A percentile compares a stretch with the other conserved stretches of the same genome.
phyloP scores from a whole-genome alignment of 768 basidiomycete genomes.

The Psilocybe cubensis region DNA sequence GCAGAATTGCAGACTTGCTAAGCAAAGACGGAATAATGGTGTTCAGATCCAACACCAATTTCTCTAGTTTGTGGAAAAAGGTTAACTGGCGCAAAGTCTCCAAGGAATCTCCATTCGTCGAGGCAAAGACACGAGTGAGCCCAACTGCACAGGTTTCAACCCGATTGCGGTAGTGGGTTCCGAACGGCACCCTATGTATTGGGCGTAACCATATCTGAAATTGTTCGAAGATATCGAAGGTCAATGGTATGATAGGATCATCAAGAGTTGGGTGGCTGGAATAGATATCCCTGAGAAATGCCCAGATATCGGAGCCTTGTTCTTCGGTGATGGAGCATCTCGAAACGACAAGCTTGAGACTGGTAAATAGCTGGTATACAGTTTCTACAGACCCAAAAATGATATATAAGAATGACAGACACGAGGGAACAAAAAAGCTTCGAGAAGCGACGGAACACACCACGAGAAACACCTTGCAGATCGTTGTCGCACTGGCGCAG shows the following conservation, averaged over 20 bases:
- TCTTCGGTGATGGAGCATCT: conserved; percentile 3
- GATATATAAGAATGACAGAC: not conserved
- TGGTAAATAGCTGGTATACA: conserved; percentile 7
- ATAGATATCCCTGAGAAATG: conserved; percentile 11
- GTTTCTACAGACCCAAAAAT: conserved; percentile 1
- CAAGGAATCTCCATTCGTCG: not conserved
- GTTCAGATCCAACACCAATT: conserved; percentile 2
- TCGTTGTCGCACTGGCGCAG: conserved; percentile 11
- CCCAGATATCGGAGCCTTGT: conserved; percentile 14
- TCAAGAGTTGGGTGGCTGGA: not conserved
- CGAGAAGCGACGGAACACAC: not conserved
- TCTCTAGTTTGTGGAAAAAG: conserved; percentile 9
- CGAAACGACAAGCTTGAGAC: conserved; percentile 5
- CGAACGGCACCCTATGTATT: not conserved
- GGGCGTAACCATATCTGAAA: conserved; percentile 10
- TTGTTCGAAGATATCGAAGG: conserved; percentile 12
- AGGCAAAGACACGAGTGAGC: conserved; percentile 7
- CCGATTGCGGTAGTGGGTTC: not conserved
- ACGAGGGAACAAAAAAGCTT: not conserved
- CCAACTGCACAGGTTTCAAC: conserved; percentile 14
- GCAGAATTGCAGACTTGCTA: not conserved
- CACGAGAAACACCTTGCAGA: conserved; percentile 3
- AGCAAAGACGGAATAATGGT: not conserved
- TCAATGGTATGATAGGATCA: not conserved
- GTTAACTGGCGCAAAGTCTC: not conserved